Conservation (phyloP, 2,329 filamentous ascomycete genomes). For the Diaporthe eres region DNA sequence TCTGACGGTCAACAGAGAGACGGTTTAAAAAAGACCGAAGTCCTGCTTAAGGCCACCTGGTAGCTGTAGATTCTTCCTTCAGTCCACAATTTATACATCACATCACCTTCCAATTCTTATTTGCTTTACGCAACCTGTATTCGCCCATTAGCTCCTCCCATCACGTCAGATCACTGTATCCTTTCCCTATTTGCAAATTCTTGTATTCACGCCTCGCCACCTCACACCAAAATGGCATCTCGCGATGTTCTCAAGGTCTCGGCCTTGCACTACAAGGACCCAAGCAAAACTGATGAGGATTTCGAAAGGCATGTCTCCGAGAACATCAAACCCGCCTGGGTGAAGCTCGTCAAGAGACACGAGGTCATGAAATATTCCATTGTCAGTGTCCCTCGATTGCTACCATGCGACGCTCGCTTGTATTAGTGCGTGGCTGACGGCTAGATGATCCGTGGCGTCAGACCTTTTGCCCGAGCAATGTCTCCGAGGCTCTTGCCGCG, state of each 20-base stretch:
- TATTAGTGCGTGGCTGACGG: background rate
- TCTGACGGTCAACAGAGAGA: background rate
- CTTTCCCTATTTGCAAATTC: background rate
- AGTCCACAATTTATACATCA: too few species aligned
- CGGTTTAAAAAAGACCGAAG: background rate
- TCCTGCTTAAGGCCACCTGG: background rate
- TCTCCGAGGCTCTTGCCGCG: constrained; percentile 1
- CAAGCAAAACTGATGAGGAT: background rate
- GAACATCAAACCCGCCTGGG: background rate
- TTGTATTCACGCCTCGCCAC: background rate
- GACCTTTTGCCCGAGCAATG: background rate
- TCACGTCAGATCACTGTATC: background rate
- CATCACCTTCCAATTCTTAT: too few species aligned
- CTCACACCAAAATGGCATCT: background rate
- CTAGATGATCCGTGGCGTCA: background rate
- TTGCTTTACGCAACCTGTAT: background rate
- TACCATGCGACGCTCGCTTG: background rate
- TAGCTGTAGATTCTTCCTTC: too few species aligned
- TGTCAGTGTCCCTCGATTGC: background rate
- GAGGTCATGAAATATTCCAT: background rate
- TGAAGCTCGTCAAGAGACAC: background rate
- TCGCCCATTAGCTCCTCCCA: background rate
- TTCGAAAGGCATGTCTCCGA: background rate
- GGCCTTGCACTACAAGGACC: background rate
- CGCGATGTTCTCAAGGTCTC: constrained; percentile 3